phyloP scores from a whole-genome alignment of 371 early-diverging fungal species.

The Mortierella sp. region DNA sequence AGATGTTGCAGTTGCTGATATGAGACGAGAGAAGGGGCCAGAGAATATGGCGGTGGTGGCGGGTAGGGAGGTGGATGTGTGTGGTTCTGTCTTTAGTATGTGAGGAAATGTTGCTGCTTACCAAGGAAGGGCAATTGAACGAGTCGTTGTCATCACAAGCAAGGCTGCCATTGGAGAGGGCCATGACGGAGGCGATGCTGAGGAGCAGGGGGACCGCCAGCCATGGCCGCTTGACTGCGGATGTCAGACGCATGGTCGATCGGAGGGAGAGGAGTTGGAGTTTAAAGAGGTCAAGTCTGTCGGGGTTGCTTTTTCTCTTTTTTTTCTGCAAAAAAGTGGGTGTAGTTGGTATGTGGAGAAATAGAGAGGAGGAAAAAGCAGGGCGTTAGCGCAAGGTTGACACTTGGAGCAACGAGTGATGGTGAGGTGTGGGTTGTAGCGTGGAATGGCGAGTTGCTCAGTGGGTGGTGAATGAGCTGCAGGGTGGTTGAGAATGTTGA shows the following conservation, averaged over 20 bases:
- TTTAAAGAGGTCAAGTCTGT: background rate
- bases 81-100: background rate
- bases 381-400: background rate
- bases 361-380: background rate
- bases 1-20: background rate
- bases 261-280: background rate
- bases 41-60: background rate
- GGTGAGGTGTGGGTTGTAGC: too few relatives aligned
- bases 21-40: background rate
- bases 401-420: background rate
- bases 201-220: constrained; percentile 5
- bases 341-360: background rate
- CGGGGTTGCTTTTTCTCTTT: background rate
- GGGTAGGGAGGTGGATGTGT: background rate
- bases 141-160: background rate
- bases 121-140: constrained; percentile 1
- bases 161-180: background rate
- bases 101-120: background rate
- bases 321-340: background rate
- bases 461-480: background rate
- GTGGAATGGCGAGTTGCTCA: background rate
- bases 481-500: background rate
- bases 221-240: constrained; percentile 1
- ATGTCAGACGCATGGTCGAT: constrained; percentile 12
- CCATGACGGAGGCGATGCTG: constrained; percentile 10